These are phyloP conservation scores for Penicillium arizonense DNA, from an alignment of 495 filamentous ascomycete genomes.

Conservation along the genomic window DNA sequence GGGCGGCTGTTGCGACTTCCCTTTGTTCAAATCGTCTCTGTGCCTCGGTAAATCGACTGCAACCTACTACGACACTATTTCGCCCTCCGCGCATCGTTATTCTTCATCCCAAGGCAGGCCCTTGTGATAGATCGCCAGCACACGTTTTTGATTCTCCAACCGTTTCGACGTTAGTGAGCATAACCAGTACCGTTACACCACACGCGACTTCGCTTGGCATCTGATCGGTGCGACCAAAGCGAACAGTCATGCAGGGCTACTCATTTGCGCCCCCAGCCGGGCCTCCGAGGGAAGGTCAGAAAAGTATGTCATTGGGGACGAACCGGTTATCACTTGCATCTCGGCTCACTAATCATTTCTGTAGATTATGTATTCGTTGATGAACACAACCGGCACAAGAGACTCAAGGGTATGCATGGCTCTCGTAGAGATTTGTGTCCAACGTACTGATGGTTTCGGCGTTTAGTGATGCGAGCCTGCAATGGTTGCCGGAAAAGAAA, in stretches of 20 bases:
- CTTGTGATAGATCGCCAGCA: slow-evolving; percentile 8
- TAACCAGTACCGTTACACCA: not conserved
- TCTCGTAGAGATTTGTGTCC: not conserved
- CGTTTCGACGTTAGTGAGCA: not conserved
- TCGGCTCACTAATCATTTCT: not conserved
- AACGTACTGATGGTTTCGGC: slow-evolving; percentile 9
- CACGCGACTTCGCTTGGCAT: not conserved
- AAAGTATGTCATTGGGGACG: slow-evolving; percentile 29
- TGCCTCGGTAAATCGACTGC: not conserved
- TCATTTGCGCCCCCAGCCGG: slow-evolving; percentile 47
- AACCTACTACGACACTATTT: not conserved
- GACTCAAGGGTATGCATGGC: slow-evolving; percentile 75
- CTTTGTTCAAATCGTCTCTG: not conserved
- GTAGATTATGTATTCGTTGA: slow-evolving; percentile 99
- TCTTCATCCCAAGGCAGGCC: slow-evolving; percentile 12
- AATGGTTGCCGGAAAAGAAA: slow-evolving; percentile 85
- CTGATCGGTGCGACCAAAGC: not conserved
- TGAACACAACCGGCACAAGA: slow-evolving; percentile 97
- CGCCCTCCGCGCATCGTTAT: too few relatives aligned
- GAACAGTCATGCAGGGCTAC: slow-evolving; percentile 40
- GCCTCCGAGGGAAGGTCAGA: slow-evolving; percentile 44
- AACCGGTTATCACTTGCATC: not conserved
- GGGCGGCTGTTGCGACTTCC: not conserved
- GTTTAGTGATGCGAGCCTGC: slow-evolving; percentile 93
- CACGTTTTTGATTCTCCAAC: not conserved